Base-by-base conservation (phyloP, 106 monocot species). In the Dactylorhiza incarnata region DNA sequence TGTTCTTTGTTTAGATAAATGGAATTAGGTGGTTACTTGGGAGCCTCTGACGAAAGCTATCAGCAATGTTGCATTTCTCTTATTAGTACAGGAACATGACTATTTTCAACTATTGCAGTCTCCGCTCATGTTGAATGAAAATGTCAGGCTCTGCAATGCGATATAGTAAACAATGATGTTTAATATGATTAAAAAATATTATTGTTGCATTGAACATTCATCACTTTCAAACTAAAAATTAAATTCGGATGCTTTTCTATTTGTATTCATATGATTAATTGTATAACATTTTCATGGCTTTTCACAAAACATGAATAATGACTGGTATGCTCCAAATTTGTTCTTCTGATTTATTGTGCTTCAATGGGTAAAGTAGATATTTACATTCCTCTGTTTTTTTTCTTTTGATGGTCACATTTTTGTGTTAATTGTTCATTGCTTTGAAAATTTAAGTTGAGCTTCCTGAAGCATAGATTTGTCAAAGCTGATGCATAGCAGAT, bases 1-100 rank as follows among this genome's bases (percentile, higher is more conserved):
- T 65, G 65, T 65, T 65, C 11, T 65, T 29, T 65, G 9, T 65
- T 65, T 65, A 26, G 26, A 26, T 58, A 58, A 59, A 54, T 54
- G 54, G 54, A n/a, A 54, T 54, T 54, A 16, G 54, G 54, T 54
- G 5, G 13, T 59, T 20, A 20, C 22, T 59, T 59, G 19, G 19
- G 22, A 6, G 20, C 20, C 22, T 59, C 29, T 65, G 10, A 29
- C 12, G 26, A 29, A 59, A 59, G n/a, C 20, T 59, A 20, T 65
- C 24, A 29, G 12, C 11, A 11, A 29, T 65, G 65, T 29, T 59
- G 22, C 58, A 59, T 59, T 22, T 13, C 65, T 65, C 13, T 11
- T 65, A 26, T 65, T 65, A 65, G 24, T 14, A 11, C 7, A 65
- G 26, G 24, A 37, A 37, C 11, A 24, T 5, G 24, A 5, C 65